A percentile compares a stretch with the other conserved stretches of the same genome.
Evolutionary conservation across 805 yeast species (phyloP).

Genomic region (Suhomyces sp.): DNA sequence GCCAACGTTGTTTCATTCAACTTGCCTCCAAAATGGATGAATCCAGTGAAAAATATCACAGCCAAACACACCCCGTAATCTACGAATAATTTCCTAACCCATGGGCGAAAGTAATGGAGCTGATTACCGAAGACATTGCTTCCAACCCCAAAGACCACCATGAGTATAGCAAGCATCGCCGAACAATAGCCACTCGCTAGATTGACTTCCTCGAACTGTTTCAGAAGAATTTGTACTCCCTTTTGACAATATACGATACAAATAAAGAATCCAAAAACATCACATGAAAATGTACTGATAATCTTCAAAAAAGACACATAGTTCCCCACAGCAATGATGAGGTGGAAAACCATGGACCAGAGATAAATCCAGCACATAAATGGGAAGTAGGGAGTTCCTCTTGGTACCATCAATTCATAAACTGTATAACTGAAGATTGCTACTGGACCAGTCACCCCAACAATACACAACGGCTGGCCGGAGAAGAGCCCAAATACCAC

Average conservation of each 20-base stretch:
- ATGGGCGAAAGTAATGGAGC: conserved; percentile 60
- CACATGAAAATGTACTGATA: conserved; percentile 83
- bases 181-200: conserved; percentile 66
- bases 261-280: conserved; percentile 89
- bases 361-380: conserved; percentile 95
- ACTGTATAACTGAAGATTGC: conserved; percentile 91
- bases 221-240: conserved; percentile 76
- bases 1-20: conserved; percentile 57
- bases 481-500: conserved; percentile 79
- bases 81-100: conserved; percentile 64
- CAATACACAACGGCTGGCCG: conserved; percentile 93
- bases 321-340: conserved; percentile 68
- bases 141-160: conserved; percentile 74
- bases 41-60: conserved; percentile 89
- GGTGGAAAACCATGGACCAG: conserved; percentile 86
- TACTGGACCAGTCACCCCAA: conserved; percentile 97
- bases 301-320: conserved; percentile 63
- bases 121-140: conserved; percentile 56
- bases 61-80: conserved; percentile 86
- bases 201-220: conserved; percentile 57
- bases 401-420: conserved; percentile 61
- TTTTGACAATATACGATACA: conserved; percentile 85
- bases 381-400: conserved; percentile 65
- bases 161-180: conserved; percentile 68
- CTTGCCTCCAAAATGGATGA: conserved; percentile 86